Base-by-base conservation (phyloP, 352 stramenopile genomes). In the Elongisporangium undulatum region DNA sequence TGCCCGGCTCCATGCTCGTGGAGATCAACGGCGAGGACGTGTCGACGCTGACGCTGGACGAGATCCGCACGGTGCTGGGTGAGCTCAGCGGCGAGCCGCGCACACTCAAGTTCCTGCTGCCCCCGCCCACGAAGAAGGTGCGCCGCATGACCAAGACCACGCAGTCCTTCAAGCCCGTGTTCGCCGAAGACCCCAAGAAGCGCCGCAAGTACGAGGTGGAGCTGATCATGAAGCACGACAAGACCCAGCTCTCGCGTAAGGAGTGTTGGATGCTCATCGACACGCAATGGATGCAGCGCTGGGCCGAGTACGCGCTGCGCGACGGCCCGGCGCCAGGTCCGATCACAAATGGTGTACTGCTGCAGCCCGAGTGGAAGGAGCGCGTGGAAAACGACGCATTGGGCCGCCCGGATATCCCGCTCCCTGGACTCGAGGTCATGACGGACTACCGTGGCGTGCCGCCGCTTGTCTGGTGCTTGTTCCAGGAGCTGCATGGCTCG, bases 221-320 rank as follows among this genome's bases (percentile, higher is more conserved):
- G 53, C 63, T 90, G 22, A 55, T 92, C 26, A 74, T 86, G 56
- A 78, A 68, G 38, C 68, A 74, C 60, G 82, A 92, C 64, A 61
- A 65, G 41, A 72, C 72, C 39, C 74, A 72, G 56, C 60, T 90
- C 56, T 77, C 75, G 57, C 78, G 75, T 39, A 77, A 78, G 59
- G 78, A 92, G 71, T 90, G 79, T 71, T 92, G 82, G 82, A 74
- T 92, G 55, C 59, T 85, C 8, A 55, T 92, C 21, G 63, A 85
- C 45, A 66, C 69, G 9, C 58, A 74, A 50, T 92, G 82, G 82
- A 88, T 92, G 69, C 72, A 77, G 51, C 70, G 69, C 15, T 92
- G 82, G 82, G 74, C 74, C 17, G 56, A 63, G 0, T 92, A 82
- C 56, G 82, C 78, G 0, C 78, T 63, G 0, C 71, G 79, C 20